A percentile compares a stretch with the other conserved stretches of the same genome.
These are phyloP conservation scores for Debaryomyces fabryi DNA, from an alignment of 1,139 yeast genomes.

Conservation along the genomic window DNA sequence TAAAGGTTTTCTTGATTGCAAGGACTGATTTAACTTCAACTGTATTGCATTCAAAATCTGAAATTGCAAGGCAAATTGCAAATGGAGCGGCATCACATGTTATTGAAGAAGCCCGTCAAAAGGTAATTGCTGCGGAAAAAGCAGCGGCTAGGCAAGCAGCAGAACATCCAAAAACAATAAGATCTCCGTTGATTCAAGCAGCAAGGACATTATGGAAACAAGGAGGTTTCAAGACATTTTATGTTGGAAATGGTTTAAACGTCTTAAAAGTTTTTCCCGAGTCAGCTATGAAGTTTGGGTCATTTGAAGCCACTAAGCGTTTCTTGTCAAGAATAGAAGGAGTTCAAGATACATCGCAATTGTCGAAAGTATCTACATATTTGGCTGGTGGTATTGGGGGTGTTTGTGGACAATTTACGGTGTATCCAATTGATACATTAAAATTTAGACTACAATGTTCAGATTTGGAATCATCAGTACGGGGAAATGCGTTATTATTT, in stretches of 20 bases:
- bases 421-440: conserved; percentile 94
- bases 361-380: conserved; percentile 80
- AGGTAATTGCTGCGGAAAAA: conserved; percentile 28
- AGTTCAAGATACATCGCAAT: conserved; percentile 65
- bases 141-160: conserved; percentile 27
- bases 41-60: conserved; percentile 57
- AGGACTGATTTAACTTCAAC: conserved; percentile 81
- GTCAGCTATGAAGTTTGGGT: conserved; percentile 95
- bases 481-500: conserved; percentile 62
- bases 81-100: conserved; percentile 39
- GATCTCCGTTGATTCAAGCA: conserved; percentile 78
- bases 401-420: conserved; percentile 86
- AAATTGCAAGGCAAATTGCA: conserved; percentile 47
- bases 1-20: conserved; percentile 91
- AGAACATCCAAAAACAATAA: conserved; percentile 40
- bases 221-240: conserved; percentile 86
- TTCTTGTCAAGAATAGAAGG: conserved; percentile 79
- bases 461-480: conserved; percentile 57
- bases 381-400: conserved; percentile 97
- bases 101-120: conserved; percentile 39
- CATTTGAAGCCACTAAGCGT: conserved; percentile 86
- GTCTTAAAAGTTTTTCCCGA: conserved; percentile 96
- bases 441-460: conserved; percentile 86
- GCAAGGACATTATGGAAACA: conserved; percentile 80
- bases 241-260: conserved; percentile 93